Evolutionary conservation across 495 filamentous ascomycete species (phyloP).

Genomic region (Rhypophila decipiens): DNA sequence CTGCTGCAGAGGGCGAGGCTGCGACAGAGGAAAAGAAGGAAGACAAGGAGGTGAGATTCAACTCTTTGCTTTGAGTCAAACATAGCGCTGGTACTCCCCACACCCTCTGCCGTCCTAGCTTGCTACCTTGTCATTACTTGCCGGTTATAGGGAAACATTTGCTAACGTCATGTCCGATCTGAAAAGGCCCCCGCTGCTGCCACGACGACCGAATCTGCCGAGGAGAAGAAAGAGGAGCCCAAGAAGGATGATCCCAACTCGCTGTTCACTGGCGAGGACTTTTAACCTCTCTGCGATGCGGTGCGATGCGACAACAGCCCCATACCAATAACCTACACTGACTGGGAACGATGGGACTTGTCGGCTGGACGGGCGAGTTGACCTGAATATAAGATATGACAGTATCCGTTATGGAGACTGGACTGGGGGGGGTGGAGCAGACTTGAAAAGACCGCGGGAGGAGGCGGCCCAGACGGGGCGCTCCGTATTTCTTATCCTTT

Average conservation of each 20-base stretch:
- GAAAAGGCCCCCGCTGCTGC: neutral
- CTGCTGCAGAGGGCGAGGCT: neutral
- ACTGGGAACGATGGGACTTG: no score
- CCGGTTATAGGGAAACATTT: neutral
- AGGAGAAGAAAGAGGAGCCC: no score
- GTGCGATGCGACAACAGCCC: no score
- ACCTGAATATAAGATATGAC: no score
- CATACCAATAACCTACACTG: no score
- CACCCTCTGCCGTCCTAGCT: neutral
- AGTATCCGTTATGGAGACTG: no score
- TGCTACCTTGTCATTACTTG: neutral
- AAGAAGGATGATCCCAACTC: neutral
- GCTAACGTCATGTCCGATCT: neutral
- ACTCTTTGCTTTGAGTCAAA: neutral
- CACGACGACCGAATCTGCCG: neutral
- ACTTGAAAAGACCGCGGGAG: no score
- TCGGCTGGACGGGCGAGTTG: no score
- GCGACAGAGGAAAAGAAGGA: neutral
- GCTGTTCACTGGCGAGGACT: neutral
- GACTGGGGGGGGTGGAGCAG: no score
- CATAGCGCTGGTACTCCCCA: neutral
- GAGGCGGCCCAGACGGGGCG: no score
- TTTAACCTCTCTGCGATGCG: no score
- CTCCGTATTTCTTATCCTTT: no score
- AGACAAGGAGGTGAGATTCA: neutral